Evolutionary conservation across 2,329 filamentous ascomycete genomes (phyloP), one percentile per base, ranked within the genome.

Genomic region (Zasmidium cellare): DNA sequence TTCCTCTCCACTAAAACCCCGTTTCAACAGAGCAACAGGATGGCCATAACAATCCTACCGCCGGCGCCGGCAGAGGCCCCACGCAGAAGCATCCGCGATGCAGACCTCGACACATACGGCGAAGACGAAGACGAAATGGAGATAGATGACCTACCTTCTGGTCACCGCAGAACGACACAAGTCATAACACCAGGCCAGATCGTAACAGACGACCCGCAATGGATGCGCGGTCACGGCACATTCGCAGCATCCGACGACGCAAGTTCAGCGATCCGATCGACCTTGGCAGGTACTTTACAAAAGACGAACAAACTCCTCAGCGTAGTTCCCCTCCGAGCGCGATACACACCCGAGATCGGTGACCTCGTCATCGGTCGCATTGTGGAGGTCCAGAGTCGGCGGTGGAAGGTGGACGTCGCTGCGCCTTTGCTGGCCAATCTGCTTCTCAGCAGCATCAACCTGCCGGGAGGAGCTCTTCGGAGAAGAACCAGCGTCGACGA

Each of bases 241-340:
- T 96, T 91, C 74, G 81, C 90, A 48, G 83, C 84, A 18, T 22
- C 61, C 2, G 74, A 78, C 50, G 75, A 82, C 3, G 74, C 78
- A 48, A 81, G 83, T 52, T 84, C 83, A 3, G 82, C 86, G 58
- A 99, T 99, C 71, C 85, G 89, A 57, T 92, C 91, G 49, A 96
- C 94, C 5, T 89, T 99, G 28, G 92, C 92, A 6, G 94, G 94
- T 69, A 93, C 89, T 6, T 82, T 97, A 35, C 87, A 89, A 71
- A 93, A 92, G 73, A 97, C 93, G 59, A 99, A 99, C 83, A 97
- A 97, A 75, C 87, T 99, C 49, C 87, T 99, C 65, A 96, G 91
- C 1, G 90, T 99, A 57, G 87, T 89, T 1, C 92, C 94, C 6
- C 82, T 99, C 2, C 91, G 92, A 61, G 92, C 94, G 18, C 89